Conservation (phyloP, 208 protist genomes). For the Sergeia podlipaevii region DNA sequence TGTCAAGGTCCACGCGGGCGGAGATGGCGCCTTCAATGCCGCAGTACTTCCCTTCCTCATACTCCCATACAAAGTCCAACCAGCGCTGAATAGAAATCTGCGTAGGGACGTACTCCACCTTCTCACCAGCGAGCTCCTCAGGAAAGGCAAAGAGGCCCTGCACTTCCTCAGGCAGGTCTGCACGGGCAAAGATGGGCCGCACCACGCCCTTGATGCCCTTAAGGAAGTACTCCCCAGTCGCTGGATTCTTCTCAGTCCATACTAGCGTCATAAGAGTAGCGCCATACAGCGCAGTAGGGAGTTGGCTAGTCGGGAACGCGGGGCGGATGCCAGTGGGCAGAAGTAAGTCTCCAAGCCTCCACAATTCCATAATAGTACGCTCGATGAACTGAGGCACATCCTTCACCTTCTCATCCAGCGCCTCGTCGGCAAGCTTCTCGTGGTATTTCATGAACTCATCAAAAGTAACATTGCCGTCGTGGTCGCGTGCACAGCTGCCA, state of each 20-base stretch:
- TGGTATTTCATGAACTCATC: conserved; percentile 82
- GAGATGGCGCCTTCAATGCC: conserved; percentile 68
- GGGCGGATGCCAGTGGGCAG: conserved; percentile 73
- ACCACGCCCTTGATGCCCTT: conserved; percentile 69
- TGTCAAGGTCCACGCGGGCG: conserved; percentile 52
- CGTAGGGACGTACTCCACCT: conserved; percentile 42
- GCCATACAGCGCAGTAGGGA: conserved; percentile 55
- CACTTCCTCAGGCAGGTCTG: conserved; percentile 69
- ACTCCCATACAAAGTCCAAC: conserved; percentile 84
- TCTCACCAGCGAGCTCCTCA: conserved; percentile 56
- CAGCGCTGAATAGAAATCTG: conserved; percentile 66
- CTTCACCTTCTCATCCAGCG: conserved; percentile 39
- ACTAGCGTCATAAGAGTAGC: conserved; percentile 70
- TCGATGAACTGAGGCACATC: conserved; percentile 55
- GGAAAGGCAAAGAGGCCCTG: conserved; percentile 84
- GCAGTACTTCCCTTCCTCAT: conserved; percentile 57
- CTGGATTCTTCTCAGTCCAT: conserved; percentile 35
- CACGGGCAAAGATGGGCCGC: conserved; percentile 66
- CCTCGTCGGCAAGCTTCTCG: conserved; percentile 71
- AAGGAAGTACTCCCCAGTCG: conserved; percentile 23
- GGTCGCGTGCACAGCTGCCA: conserved; percentile 29
- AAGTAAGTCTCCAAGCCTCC: conserved; percentile 72
- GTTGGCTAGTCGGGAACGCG: conserved; percentile 26
- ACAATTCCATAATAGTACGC: conserved; percentile 60
- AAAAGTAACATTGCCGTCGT: conserved; percentile 59